These are phyloP conservation scores for Prunus fruticosa DNA, from an alignment of 306 rosid species.

Conservation along the genomic window DNA sequence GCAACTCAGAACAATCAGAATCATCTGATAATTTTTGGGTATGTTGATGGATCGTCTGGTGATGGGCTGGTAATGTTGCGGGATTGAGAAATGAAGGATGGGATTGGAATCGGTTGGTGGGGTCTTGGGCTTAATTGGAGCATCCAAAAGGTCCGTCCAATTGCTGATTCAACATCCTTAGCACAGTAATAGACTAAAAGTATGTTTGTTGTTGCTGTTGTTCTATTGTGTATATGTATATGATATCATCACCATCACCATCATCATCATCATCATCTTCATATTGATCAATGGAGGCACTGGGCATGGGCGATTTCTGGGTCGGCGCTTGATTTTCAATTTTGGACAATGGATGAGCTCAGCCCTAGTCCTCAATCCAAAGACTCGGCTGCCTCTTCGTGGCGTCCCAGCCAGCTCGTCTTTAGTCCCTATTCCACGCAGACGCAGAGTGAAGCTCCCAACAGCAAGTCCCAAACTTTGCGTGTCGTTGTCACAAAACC, in stretches of 20 bases:
- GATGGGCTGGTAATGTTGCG: constrained; percentile 7
- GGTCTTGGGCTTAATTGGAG: constrained; percentile 19
- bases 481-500: constrained; percentile 62
- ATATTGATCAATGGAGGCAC: constrained; percentile 32
- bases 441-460: constrained; percentile 29
- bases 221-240: constrained; percentile 6
- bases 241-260: constrained; percentile 10
- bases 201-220: background rate
- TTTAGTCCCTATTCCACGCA: constrained; percentile 52
- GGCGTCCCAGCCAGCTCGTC: constrained; percentile 59
- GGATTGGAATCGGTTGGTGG: constrained; percentile 84
- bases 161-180: background rate
- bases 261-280: constrained; percentile 4
- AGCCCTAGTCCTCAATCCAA: constrained; percentile 38
- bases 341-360: constrained; percentile 73
- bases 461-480: constrained; percentile 39
- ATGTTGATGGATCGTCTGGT: constrained; percentile 25
- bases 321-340: constrained; percentile 45
- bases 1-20: background rate
- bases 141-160: constrained; percentile 8
- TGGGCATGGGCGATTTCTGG: constrained; percentile 39
- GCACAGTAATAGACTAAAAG: background rate
- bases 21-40: background rate
- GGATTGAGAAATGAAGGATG: constrained; percentile 50
- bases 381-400: constrained; percentile 27